Base-by-base conservation (phyloP, 2,329 filamentous ascomycete species). In the Cadophora gregata region DNA sequence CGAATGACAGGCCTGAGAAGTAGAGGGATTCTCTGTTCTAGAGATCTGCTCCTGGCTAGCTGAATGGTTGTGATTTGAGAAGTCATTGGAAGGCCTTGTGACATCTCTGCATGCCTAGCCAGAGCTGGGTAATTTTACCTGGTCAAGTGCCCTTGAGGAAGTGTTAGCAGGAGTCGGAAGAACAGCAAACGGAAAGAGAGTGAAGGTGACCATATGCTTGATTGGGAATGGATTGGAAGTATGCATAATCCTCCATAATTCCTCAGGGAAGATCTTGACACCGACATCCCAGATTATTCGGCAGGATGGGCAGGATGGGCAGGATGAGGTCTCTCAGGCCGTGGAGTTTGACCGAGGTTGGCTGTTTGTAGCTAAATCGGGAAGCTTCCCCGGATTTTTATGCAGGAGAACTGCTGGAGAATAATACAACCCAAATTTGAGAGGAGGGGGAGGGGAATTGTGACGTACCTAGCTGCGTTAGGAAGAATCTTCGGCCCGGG, bases 1-100 rank as follows among this genome's bases (percentile, higher is more conserved):
- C 86, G 83, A 63, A 88, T 73, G 27, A 88, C 76, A 19, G 88
- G 87, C 62, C 84, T 82, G 36, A 89, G 77, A 48, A 81, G 68
- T 14, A 83, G 80, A 33, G 86, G 85, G 53, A 88, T 62, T 7
- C 36, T 59, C 75, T 68, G 70, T 71, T 47, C 74, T 69, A 69
- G 47, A 36, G 59, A 76, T 73, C 70, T 78, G 73, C 65, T 70
- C 68, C 60, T 51, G 25, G 63, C 47, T n/a, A 59, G 29, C 53
- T 19, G 50, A 14, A 58, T 14, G 12, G 64, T 51, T 12, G 42
- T 38, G 31, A 63, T 50, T 50, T 66, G 65, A 61, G 65, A 68
- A 36, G 59, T 56, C 61, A 63, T 64, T 59, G 60, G 48, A 45
- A 27, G 42, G 10, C 53, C n/a, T 21, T 38, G 62, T 25, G 27